Conservation (phyloP, 202 grass and related monocot genomes). For the Dendrocalamus latiflorus region DNA sequence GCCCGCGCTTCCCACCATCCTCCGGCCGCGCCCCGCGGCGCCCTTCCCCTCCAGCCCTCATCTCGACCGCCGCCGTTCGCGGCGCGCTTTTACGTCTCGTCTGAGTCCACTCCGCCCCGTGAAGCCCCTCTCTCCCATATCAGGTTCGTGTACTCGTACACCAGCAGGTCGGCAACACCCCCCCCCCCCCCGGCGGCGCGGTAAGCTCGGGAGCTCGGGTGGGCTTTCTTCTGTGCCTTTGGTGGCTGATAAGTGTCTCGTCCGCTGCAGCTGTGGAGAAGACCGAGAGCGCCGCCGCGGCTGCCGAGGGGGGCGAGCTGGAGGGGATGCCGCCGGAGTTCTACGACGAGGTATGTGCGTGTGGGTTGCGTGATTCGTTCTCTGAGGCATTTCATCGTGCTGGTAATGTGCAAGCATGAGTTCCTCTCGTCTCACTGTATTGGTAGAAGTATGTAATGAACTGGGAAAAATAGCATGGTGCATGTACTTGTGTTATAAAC, state of each 20-base stretch:
- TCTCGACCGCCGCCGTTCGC: background rate
- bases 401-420: background rate
- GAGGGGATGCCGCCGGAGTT: constrained; percentile 50
- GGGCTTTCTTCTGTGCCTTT: background rate
- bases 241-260: background rate
- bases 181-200: no score
- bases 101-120: background rate
- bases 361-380: background rate
- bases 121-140: constrained; percentile 18
- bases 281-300: constrained; percentile 3
- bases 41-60: background rate
- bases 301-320: constrained; percentile 13
- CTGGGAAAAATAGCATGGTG: background rate
- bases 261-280: constrained; percentile 33
- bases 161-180: background rate
- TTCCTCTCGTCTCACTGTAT: background rate
- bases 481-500: background rate
- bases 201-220: background rate
- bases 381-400: constrained; percentile 21
- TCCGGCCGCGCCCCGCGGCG: background rate
- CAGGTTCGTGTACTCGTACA: constrained; percentile 15
- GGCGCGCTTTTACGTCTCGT: background rate
- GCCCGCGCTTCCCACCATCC: constrained; percentile 2
- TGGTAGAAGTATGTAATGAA: background rate
- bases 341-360: constrained; percentile 51